A percentile compares a stretch with the other conserved stretches of the same genome.
phyloP scores from a whole-genome alignment of 2,329 filamentous ascomycete species.

The Drechslerella dactyloides region DNA sequence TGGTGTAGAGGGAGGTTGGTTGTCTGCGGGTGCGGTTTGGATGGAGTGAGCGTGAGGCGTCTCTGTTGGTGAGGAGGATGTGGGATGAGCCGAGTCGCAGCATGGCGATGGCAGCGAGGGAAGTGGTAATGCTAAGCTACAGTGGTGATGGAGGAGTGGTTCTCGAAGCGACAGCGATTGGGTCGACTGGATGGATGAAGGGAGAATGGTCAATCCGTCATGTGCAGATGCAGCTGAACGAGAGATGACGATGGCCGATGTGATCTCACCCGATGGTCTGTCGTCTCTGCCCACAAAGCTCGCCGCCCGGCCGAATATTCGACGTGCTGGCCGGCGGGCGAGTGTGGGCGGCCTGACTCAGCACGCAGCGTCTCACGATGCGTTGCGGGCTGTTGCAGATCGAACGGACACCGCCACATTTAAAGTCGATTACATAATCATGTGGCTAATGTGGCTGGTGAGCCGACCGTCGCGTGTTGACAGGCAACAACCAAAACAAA shows the following conservation, averaged over 20 bases:
- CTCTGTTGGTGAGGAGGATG: slow-evolving; percentile 36
- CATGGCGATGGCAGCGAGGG: slow-evolving; percentile 3
- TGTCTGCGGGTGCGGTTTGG: slow-evolving; percentile 25
- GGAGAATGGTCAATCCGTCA: too few relatives aligned
- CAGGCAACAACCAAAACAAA: slow-evolving; percentile 6
- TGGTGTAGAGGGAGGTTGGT: slow-evolving; percentile 39
- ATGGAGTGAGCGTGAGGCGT: slow-evolving; percentile 30
- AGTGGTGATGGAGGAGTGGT: too few relatives aligned
- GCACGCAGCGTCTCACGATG: not conserved
- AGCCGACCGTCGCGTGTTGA: not conserved
- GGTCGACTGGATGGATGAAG: not conserved
- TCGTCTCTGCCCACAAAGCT: not conserved
- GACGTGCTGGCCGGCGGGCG: too few relatives aligned
- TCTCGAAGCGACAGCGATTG: not conserved
- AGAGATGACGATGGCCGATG: not conserved
- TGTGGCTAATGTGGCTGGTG: not conserved
- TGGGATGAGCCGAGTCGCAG: slow-evolving; percentile 37
- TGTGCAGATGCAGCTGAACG: too few relatives aligned
- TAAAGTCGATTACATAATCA: not conserved
- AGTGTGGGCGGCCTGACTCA: too few relatives aligned
- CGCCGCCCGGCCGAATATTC: too few relatives aligned
- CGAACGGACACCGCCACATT: not conserved
- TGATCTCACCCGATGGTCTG: not conserved
- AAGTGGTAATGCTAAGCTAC: too few relatives aligned
- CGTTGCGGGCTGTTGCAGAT: not conserved